Evolutionary conservation across 1,284 basidiomycete genomes (phyloP).

Genomic region (Cryptococcus sp.): DNA sequence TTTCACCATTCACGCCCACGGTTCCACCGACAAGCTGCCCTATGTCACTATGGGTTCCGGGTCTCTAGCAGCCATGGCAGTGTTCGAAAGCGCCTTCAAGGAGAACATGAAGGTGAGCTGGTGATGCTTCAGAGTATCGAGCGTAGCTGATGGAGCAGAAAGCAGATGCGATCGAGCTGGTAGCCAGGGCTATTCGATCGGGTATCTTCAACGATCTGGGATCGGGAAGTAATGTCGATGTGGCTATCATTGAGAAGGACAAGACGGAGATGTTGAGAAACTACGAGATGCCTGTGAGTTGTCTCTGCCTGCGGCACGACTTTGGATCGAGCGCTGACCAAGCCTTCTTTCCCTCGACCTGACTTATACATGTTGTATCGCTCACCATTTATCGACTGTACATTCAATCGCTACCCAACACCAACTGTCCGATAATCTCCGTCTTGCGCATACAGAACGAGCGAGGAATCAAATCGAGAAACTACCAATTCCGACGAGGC

Average conservation of each 20-base stretch:
- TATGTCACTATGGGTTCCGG: constrained; percentile 99
- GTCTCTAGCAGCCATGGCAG: constrained; percentile 93
- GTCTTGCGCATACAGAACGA: constrained; percentile 57
- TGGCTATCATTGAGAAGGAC: constrained; percentile 81
- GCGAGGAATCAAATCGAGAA: constrained; percentile 67
- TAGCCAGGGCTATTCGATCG: constrained; percentile 79
- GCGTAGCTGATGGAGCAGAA: constrained; percentile 55
- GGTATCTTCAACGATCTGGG: constrained; percentile 99
- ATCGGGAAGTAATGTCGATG: constrained; percentile 95
- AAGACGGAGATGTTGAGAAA: constrained; percentile 85
- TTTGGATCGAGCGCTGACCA: not conserved
- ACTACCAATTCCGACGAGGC: constrained; percentile 76
- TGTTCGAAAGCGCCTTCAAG: constrained; percentile 86
- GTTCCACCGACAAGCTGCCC: constrained; percentile 96
- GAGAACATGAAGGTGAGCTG: constrained; percentile 68
- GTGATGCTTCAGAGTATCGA: not conserved
- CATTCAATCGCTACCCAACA: no score
- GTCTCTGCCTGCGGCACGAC: no score
- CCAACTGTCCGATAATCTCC: no score
- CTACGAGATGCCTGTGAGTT: constrained; percentile 70
- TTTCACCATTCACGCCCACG: constrained; percentile 95
- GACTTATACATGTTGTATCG: no score
- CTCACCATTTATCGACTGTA: no score
- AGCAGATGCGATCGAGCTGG: constrained; percentile 74
- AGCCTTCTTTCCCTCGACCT: no score